phyloP scores from a whole-genome alignment of 345 rosid genomes.

The Bruguiera gymnorhiza region DNA sequence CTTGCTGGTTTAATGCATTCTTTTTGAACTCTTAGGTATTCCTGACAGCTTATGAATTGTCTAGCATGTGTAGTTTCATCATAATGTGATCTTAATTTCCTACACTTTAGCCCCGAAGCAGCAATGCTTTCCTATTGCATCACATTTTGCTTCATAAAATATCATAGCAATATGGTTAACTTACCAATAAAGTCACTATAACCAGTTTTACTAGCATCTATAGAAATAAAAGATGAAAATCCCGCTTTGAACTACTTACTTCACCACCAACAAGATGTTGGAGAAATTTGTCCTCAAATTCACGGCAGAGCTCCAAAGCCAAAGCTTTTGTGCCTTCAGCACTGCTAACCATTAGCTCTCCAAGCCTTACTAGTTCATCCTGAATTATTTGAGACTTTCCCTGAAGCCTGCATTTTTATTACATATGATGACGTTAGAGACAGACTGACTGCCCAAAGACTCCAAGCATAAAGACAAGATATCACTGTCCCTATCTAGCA shows the following conservation, averaged over 20 bases:
- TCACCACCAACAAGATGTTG: constrained; percentile 85
- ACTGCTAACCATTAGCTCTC: constrained; percentile 77
- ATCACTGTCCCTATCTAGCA: constrained; percentile 1
- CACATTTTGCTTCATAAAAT: neutral
- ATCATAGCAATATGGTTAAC: neutral
- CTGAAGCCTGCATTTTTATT: constrained; percentile 60
- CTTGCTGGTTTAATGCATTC: neutral
- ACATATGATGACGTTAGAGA: neutral
- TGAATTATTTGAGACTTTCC: constrained; percentile 85
- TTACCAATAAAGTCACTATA: neutral
- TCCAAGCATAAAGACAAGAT: neutral
- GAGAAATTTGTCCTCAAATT: constrained; percentile 97
- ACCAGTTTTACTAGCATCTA: neutral
- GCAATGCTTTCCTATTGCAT: no score
- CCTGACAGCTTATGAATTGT: neutral
- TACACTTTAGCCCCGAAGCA: no score
- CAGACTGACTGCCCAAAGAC: neutral
- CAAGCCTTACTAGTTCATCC: constrained; percentile 84
- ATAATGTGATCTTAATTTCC: neutral
- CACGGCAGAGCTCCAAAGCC: constrained; percentile 98
- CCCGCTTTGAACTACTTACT: constrained; percentile 47
- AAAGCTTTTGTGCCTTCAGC: constrained; percentile 95
- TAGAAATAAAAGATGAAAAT: neutral
- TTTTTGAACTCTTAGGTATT: neutral
- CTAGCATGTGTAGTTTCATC: neutral